A percentile compares a stretch with the other conserved stretches of the same genome.
Evolutionary conservation across 306 rosid species (phyloP).

Genomic region (Clitoria ternatea): DNA sequence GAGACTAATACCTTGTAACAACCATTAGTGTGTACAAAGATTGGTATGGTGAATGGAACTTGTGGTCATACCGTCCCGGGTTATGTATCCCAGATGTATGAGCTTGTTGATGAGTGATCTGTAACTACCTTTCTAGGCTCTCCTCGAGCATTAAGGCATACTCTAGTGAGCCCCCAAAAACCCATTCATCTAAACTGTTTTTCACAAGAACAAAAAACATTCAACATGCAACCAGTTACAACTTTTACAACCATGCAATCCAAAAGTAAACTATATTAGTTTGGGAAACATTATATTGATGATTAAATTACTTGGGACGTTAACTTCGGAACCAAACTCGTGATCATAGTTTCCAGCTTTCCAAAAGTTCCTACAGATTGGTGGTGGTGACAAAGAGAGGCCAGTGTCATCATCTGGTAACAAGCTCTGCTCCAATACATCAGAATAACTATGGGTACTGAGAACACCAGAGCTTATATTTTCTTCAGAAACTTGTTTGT

Average conservation of each 20-base stretch:
- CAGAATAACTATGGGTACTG: slow-evolving; percentile 45
- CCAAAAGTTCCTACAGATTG: slow-evolving; percentile 64
- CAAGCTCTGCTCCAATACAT: slow-evolving; percentile 44
- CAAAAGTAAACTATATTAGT: neutral
- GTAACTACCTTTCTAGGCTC: no score
- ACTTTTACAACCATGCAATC: neutral
- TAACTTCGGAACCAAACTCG: slow-evolving; percentile 35
- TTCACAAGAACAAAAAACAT: no score
- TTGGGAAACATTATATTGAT: neutral
- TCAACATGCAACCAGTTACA: no score
- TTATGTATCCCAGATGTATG: no score
- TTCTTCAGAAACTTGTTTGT: slow-evolving; percentile 37
- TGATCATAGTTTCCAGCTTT: slow-evolving; percentile 65
- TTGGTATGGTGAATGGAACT: no score
- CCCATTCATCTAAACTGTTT: no score
- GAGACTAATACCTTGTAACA: no score
- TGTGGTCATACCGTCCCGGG: no score
- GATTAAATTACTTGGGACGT: slow-evolving; percentile 48
- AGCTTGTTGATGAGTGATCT: no score
- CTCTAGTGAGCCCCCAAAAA: no score
- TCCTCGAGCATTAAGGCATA: no score
- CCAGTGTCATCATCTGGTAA: slow-evolving; percentile 43
- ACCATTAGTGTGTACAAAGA: no score
- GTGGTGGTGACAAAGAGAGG: slow-evolving; percentile 35
- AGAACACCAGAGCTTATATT: slow-evolving; percentile 37